Evolutionary conservation across 345 rosid genomes (phyloP).

Genomic region (Crucihimalaya himalaica): DNA sequence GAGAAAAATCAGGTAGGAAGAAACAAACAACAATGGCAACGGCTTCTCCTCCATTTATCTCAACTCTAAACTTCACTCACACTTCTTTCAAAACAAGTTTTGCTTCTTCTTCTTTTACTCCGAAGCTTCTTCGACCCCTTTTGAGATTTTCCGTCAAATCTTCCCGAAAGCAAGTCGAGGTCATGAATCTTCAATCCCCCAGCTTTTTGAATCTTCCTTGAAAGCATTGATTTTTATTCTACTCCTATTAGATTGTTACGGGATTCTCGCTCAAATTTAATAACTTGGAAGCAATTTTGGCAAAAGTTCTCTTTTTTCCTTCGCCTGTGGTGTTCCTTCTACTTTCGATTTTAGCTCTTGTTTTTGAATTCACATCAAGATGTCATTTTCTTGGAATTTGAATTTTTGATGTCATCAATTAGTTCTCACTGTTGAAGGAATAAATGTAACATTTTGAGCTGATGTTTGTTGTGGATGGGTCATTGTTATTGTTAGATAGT

Average conservation of each 20-base stretch:
- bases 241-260: background rate
- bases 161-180: conserved; percentile 64
- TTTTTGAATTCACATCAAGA: too few species aligned
- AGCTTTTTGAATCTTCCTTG: background rate
- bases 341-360: too few species aligned
- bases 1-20: background rate
- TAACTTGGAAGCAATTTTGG: background rate
- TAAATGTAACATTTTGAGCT: background rate
- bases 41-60: conserved; percentile 55
- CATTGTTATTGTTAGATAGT: conserved; percentile 52
- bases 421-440: too few species aligned
- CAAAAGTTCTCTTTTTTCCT: background rate
- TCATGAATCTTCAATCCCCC: conserved; percentile 7
- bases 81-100: conserved; percentile 29
- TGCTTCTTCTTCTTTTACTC: conserved; percentile 22
- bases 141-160: conserved; percentile 50
- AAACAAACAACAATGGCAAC: conserved; percentile 34
- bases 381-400: background rate
- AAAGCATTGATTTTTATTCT: background rate
- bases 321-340: background rate
- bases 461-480: background rate
- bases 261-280: conserved; percentile 13
- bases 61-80: conserved; percentile 43
- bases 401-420: background rate
- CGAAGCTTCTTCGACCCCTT: conserved; percentile 42